Percentiles rank a stretch among this genome's conserved stretches.
phyloP scores from a whole-genome alignment of 139 green algal species.

The Trebouxia sp. region DNA sequence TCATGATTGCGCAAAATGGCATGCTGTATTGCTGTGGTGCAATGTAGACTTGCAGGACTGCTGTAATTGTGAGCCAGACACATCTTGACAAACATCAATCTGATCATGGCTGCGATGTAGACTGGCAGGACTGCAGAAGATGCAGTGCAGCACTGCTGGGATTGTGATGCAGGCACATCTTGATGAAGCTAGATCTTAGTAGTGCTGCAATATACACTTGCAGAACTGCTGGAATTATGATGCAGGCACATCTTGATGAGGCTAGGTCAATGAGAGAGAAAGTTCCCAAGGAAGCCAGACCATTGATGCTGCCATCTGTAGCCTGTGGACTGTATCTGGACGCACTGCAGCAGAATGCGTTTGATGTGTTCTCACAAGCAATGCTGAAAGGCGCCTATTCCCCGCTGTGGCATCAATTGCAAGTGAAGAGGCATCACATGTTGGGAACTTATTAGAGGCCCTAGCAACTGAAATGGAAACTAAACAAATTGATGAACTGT shows the following conservation, averaged over 20 bases:
- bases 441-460: slow-evolving; percentile 30
- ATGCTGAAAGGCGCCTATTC: slow-evolving; percentile 48
- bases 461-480: not conserved
- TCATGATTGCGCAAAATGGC: no score
- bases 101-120: no score
- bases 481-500: not conserved
- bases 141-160: no score
- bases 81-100: no score
- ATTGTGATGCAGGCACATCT: no score
- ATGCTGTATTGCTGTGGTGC: no score
- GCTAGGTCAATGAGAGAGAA: slow-evolving; percentile 43
- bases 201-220: no score
- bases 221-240: no score
- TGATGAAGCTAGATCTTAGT: no score
- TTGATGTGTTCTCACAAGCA: slow-evolving; percentile 60
- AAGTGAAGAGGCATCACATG: slow-evolving; percentile 63
- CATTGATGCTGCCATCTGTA: slow-evolving; percentile 62
- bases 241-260: slow-evolving; percentile 67
- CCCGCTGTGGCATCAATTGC: slow-evolving; percentile 60
- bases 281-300: slow-evolving; percentile 38
- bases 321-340: slow-evolving; percentile 57
- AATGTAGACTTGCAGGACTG: no score
- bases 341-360: slow-evolving; percentile 62
- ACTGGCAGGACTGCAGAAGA: no score
- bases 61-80: no score